These are phyloP conservation scores for Amorphotheca resinae DNA, from an alignment of 495 filamentous ascomycete genomes.

Conservation along the genomic window DNA sequence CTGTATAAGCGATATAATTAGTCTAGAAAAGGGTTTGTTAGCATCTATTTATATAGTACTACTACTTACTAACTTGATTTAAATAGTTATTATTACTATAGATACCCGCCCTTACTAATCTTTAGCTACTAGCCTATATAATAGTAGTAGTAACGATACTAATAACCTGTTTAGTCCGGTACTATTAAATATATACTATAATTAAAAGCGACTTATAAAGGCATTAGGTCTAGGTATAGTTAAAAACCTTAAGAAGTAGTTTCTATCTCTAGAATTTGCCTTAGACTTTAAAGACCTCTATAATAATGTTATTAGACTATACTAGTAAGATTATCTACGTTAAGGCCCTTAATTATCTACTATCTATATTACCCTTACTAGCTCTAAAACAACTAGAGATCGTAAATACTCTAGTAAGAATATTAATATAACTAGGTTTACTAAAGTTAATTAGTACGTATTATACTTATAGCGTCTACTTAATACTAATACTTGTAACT, in stretches of 20 bases:
- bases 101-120: too few relatives aligned
- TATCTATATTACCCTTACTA: neutral
- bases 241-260: neutral
- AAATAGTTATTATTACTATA: too few relatives aligned
- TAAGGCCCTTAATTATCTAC: neutral
- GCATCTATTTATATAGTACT: too few relatives aligned
- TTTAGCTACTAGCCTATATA: neutral
- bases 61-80: too few relatives aligned
- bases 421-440: neutral
- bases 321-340: neutral
- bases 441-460: neutral
- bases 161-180: neutral
- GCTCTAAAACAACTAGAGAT: neutral
- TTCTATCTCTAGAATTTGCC: neutral
- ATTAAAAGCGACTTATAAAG: neutral
- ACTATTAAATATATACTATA: neutral
- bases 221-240: neutral
- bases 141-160: neutral
- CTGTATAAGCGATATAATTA: too few relatives aligned
- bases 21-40: too few relatives aligned
- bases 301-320: neutral
- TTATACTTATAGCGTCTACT: neutral
- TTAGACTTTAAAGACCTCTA: neutral
- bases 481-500: neutral
- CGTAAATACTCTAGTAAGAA: neutral